phyloP scores from a whole-genome alignment of 495 filamentous ascomycete genomes.

The Mytilinidion resinicola region DNA sequence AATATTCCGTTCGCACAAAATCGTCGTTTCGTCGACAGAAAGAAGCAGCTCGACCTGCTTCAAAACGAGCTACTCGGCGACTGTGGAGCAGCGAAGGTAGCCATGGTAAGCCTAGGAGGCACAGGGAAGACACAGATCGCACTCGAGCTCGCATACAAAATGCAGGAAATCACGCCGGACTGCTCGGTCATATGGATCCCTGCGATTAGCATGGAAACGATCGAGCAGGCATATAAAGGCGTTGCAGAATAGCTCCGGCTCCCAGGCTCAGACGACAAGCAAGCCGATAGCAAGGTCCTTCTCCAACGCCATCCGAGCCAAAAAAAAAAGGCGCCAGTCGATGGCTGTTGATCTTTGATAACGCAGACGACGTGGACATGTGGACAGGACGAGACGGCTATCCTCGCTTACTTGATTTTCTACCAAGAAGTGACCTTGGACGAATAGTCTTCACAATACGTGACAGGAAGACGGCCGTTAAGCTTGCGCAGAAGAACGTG shows the following conservation, averaged over 20 bases:
- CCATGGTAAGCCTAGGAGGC: constrained; percentile 7
- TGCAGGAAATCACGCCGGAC: constrained; percentile 4
- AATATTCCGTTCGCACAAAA: constrained; percentile 30
- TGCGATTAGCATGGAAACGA: constrained; percentile 14
- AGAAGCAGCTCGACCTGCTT: neutral
- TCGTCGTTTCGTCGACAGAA: constrained; percentile 31
- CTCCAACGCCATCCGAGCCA: constrained; percentile 13
- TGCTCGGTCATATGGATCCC: constrained; percentile 22
- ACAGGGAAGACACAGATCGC: constrained; percentile 25
- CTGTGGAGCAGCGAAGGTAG: neutral
- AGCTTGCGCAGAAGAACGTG: constrained; percentile 12
- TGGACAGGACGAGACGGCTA: constrained; percentile 1
- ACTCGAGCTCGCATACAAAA: constrained; percentile 12
- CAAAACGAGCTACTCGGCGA: neutral
- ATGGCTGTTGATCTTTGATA: constrained; percentile 22
- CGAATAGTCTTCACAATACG: constrained; percentile 29
- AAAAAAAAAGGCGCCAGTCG: constrained; percentile 1
- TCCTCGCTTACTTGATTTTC: constrained; percentile 7
- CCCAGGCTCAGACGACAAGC: constrained; percentile 6
- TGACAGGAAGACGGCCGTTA: constrained; percentile 9
- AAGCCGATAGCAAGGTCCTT: constrained; percentile 13
- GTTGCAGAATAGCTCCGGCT: constrained; percentile 10
- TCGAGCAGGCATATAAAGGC: constrained; percentile 12
- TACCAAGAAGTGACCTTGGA: constrained; percentile 20
- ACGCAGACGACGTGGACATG: constrained; percentile 24